Base-by-base conservation (phyloP, 2,329 filamentous ascomycete genomes). In the Cryphonectria japonica region DNA sequence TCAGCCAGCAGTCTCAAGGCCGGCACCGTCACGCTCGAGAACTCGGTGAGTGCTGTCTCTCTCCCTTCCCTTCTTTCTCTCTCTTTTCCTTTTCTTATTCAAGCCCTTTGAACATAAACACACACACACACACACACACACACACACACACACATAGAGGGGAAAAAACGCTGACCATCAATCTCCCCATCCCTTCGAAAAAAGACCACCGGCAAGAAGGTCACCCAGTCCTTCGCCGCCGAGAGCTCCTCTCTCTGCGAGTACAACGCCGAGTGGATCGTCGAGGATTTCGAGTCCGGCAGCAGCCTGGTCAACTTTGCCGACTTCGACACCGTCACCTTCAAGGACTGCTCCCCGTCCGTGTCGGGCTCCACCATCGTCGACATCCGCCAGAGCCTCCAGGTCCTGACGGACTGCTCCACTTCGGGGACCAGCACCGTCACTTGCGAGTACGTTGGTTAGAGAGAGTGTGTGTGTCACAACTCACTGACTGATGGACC, bases 181-280 rank as follows among this genome's bases (percentile, higher is more conserved):
- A 46, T 46, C 6, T 22, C 19, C 16, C 16, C 8, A 14, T 4
- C 75, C 79, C 69, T 34, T 4, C 34, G 6, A 34, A 13, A 32
- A 41, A 32, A 65, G 63, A 82, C 81, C 13, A 88, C 83, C 2
- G 87, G 87, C 61, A 77, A 86, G 76, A 82, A 76, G 22, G 85
- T 85, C 46, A 83, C 82, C 26, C 84, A 89, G 78, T 82, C 79
- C 5, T 84, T 89, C 77, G 79, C 75, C 54, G 81, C 79, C 67
- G 80, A 86, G 54, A 76, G 77, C 0, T 79, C 79, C 29, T 71
- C 75, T 22, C 82, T 89, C 16, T 87, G 83, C 74, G 81, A 87
- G 75, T 83, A 83, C 74, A 88, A 88, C 72, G 88, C 86, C 13
- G 87, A 89, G 76, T 90, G 88, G 87, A 89, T 90, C 73, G 86